Base-by-base conservation (phyloP, 2,329 filamentous ascomycete species). In the Exophiala alcalophila region DNA sequence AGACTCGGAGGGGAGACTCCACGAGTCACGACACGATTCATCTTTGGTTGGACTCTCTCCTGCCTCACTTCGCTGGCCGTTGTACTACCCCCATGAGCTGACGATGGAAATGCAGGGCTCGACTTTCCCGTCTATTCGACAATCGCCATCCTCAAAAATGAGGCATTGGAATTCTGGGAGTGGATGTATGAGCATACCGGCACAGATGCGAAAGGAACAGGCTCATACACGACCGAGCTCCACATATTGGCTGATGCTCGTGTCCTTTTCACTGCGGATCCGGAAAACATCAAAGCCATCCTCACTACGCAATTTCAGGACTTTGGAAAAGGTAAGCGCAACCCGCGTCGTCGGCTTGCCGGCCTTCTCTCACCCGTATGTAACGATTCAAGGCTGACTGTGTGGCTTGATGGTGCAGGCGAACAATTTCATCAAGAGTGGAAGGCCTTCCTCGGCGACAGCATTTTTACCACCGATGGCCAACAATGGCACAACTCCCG, bases 241-340 rank as follows among this genome's bases (percentile, higher is more conserved):
- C 51, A 49, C 28, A 36, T 54, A 9, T 15, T 54, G 4, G 45
- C 29, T 15, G 43, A 50, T 26, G 20, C 27, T 8, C 78, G 85
- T n/a, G 63, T 83, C 15, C 63, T 94, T 46, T 74, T 92, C 58
- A 95, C 90, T 0, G 77, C 78, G 4, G 88, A 95, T 54, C 84
- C 85, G 0, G 87, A 94, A 58, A 95, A 95, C 60, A 84, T 94
- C 69, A 94, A 95, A 64, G 86, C 90, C 4, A 75, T 96, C 15
- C 72, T 96, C n/a, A 86, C 89, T 0, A 84, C 83, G 1, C 87
- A 95, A 59, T 96, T 96, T 59, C 67, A 68, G 27, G 86, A 94
- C 59, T 96, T 82, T 60, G 90, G 89, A 51, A 95, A 95, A 66
- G 89, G 47, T 43, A 20, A 29, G 34, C 34, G 14, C 19, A 3